Base-by-base conservation (phyloP, 495 filamentous ascomycete genomes). In the Cercophora sp. region DNA sequence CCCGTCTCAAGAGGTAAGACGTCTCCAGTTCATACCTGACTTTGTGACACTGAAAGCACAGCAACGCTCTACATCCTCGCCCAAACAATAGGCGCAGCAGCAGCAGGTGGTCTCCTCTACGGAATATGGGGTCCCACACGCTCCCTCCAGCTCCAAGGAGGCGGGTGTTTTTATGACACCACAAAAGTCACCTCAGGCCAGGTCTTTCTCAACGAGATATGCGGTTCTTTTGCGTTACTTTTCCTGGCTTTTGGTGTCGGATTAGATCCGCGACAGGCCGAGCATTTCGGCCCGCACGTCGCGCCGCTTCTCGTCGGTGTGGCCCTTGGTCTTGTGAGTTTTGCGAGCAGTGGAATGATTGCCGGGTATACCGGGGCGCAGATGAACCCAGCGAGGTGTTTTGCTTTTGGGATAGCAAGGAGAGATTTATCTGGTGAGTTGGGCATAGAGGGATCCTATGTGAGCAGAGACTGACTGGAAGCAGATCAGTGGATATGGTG, bases 251-350 rank as follows among this genome's bases (percentile, higher is more conserved):
- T 73, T 59, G 79, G 81, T 2, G 71, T 79, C 15, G 81, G 75
- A 9, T 67, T 85, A 0, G 79, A 84, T 57, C 80, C 81, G 6
- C 66, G 80, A 10, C 79, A 81, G 54, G 64, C 63, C 4, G 48
- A 70, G 8, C 61, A 80, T 3, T 80, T 77, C 55, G 80, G 80
- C 0, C 76, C 71, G 11, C 69, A 75, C 0, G 56, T 75, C 16
- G 70, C 72, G 3, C 80, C 79, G 1, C 69, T 79, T 48, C 66
- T 82, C 10, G 77, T 83, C 9, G 80, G 79, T 0, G 56, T 78
- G 26, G 57, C 70, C 2, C 43, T 83, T 8, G 77, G 72, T 0
- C 46, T 81, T 13, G 60, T 75, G 8, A 68, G 61, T 1, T 80
- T 75, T 59, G 65, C 69, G 2, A 73, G 72, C 2, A 69, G 72